Conservation (phyloP, 345 rosid genomes). For the Sonneratia caseolaris region DNA sequence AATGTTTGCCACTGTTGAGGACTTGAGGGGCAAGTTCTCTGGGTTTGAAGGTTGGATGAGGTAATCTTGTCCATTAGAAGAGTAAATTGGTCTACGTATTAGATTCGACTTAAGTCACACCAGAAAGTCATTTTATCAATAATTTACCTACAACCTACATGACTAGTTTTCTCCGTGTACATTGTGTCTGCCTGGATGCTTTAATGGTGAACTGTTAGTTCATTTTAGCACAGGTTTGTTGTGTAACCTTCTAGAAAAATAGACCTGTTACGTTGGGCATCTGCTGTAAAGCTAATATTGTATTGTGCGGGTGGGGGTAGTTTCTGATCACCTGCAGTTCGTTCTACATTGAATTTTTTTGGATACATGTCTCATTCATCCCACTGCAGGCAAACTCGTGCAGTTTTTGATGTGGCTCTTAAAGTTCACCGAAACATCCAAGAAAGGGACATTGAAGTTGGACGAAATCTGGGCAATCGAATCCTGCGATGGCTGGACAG, state of each 20-base stretch:
- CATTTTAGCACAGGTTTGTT: neutral
- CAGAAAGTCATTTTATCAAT: neutral
- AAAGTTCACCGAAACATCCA: constrained; percentile 63
- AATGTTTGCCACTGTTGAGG: neutral
- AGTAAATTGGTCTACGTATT: neutral
- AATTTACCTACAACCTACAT: neutral
- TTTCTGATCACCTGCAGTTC: neutral
- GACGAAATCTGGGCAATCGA: constrained; percentile 81
- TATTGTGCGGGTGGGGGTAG: neutral
- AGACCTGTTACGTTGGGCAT: neutral
- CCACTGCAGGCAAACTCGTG: constrained; percentile 46
- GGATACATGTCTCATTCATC: neutral
- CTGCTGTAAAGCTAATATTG: neutral
- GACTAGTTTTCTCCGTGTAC: neutral
- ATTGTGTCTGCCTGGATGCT: neutral
- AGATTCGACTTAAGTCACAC: neutral
- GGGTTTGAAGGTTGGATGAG: neutral
- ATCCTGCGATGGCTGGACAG: constrained; percentile 73
- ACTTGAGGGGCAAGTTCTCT: neutral
- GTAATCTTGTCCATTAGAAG: neutral
- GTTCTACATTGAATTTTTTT: neutral
- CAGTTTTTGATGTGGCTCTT: constrained; percentile 53
- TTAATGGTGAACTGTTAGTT: neutral
- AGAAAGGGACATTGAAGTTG: constrained; percentile 77
- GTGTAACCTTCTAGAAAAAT: neutral